phyloP scores from a whole-genome alignment of 192 early-diverging fungal genomes.

The Coemansia erecta region DNA sequence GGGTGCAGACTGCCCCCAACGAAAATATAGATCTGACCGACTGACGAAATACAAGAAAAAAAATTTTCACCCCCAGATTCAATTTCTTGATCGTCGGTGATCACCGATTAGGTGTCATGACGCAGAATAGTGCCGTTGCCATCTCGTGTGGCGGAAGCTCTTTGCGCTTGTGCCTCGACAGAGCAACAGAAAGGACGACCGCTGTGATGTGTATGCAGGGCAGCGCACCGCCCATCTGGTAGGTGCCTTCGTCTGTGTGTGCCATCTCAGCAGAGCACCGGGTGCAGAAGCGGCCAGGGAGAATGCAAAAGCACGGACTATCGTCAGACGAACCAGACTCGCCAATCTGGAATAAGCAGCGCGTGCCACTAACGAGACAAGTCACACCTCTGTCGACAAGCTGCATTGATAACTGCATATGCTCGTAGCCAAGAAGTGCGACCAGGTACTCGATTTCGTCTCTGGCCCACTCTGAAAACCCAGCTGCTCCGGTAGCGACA shows the following conservation, averaged over 20 bases:
- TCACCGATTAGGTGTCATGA: background rate
- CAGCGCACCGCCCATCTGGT: constrained; percentile 8
- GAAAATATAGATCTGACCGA: too few species aligned
- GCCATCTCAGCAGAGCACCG: constrained; percentile 11
- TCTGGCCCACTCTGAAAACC: background rate
- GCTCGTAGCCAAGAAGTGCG: constrained; percentile 32
- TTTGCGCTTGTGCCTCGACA: constrained; percentile 28
- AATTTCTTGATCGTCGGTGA: constrained; percentile 12
- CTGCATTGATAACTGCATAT: constrained; percentile 22
- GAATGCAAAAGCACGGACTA: constrained; percentile 40
- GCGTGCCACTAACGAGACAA: constrained; percentile 33
- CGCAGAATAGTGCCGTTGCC: constrained; percentile 33
- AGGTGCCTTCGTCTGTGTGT: background rate
- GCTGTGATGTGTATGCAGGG: constrained; percentile 44
- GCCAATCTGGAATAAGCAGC: constrained; percentile 31
- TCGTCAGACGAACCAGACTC: constrained; percentile 6
- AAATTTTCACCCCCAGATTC: constrained; percentile 23
- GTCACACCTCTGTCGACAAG: constrained; percentile 43
- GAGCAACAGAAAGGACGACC: constrained; percentile 35
- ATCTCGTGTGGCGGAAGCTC: constrained; percentile 26
- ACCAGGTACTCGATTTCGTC: constrained; percentile 29
- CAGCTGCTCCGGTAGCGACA: background rate
- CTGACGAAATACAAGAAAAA: constrained; percentile 1
- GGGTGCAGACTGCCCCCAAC: too few species aligned
- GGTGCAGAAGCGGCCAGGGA: constrained; percentile 44